Base-by-base conservation (phyloP, 768 basidiomycete genomes). In the Suillus spraguei region DNA sequence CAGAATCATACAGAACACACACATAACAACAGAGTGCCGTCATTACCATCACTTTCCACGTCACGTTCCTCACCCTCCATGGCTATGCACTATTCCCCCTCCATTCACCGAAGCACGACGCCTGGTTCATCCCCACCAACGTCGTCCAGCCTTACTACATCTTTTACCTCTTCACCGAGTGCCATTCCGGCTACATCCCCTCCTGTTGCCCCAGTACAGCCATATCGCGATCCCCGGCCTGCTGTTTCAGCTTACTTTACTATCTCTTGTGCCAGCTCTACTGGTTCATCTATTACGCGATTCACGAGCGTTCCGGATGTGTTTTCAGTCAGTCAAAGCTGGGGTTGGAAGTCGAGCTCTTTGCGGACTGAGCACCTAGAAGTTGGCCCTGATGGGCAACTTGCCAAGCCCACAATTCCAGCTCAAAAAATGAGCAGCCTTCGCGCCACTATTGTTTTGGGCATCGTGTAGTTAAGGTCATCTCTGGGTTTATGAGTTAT, bases 221-320 rank as follows among this genome's bases (percentile, higher is more conserved):
- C 89, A 16, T 94, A 89, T 73, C 84, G 91, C 63, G 93, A 95
- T 72, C 86, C 89, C 32, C 85, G 93, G 24, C 73, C 86, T 41
- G 77, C 83, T 4, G 82, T 95, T 52, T 82, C 88, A 39, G 92
- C 92, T 0, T 94, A 93, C 74, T 97, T 97, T 71, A 84, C 85
- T 32, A 88, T 97, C 62, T 87, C 86, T 63, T 96, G 95, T 70
- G 84, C 91, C 0, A 92, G 87, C 63, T 86, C 88, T 20, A 88
- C 90, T 7, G 94, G 95, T 3, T 86, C 92, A 8, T 88, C 88
- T 36, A 81, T 94, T 71, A 95, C 92, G 60, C 82, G 88, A 44
- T 97, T 97, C 73, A 85, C 88, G 55, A 95, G 92, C 66, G 85
- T 89, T 4, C 95, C 95, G 1, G 95, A 97, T 70, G 82, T 85